Evolutionary conservation across 805 yeast genomes (phyloP).

Genomic region (Pichia phayaonensis): DNA sequence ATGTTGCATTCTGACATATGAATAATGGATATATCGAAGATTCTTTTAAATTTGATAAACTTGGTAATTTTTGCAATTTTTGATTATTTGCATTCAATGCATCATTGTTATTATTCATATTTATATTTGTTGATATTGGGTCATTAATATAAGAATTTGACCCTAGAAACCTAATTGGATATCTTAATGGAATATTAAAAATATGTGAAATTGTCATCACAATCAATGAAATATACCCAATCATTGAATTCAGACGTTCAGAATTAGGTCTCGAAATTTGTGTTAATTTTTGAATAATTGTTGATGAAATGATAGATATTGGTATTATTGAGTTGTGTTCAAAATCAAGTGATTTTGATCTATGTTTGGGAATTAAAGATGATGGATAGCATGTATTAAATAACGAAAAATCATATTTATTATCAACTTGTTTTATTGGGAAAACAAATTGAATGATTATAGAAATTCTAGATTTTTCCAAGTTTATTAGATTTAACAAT

Average conservation of each 20-base stretch:
- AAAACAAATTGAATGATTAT: constrained; percentile 22
- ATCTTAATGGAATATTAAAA: constrained; percentile 38
- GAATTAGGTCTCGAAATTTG: constrained; percentile 27
- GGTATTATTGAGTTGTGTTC: neutral
- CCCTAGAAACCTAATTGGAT: constrained; percentile 42
- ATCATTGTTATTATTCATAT: neutral
- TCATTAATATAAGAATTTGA: constrained; percentile 42
- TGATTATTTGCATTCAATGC: neutral
- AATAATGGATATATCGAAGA: constrained; percentile 40
- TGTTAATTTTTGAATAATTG: constrained; percentile 11
- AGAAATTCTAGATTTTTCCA: constrained; percentile 23
- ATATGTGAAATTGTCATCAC: constrained; percentile 34
- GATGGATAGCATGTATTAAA: constrained; percentile 27
- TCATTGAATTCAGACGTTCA: constrained; percentile 38
- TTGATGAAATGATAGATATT: neutral
- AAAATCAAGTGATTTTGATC: neutral
- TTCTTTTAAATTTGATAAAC: neutral
- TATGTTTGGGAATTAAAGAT: constrained; percentile 4
- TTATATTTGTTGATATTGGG: constrained; percentile 31
- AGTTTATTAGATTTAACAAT: constrained; percentile 7
- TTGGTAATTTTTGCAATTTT: constrained; percentile 15
- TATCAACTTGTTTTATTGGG: constrained; percentile 22
- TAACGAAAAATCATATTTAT: constrained; percentile 25
- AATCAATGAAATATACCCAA: constrained; percentile 40
- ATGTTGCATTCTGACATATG: constrained; percentile 33